A percentile compares a stretch with the other conserved stretches of the same genome.
Conservation (phyloP, 202 grass and related monocot species). For the Hordeum pubiflorum region DNA sequence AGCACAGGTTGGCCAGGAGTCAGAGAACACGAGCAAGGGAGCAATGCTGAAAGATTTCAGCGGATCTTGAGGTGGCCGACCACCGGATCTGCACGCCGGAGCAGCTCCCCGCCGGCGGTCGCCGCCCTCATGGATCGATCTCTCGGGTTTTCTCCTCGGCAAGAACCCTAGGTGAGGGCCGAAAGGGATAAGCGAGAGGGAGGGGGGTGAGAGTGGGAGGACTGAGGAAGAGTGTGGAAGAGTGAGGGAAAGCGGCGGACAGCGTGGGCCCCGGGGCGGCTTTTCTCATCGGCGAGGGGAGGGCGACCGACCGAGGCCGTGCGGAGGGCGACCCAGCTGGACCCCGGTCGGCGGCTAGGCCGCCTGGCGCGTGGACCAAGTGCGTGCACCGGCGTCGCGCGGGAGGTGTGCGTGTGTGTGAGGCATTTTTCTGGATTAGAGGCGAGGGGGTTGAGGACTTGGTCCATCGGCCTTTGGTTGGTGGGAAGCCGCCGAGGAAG, state of each 20-base stretch:
- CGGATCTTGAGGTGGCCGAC: neutral
- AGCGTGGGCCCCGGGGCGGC: neutral
- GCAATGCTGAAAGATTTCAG: neutral
- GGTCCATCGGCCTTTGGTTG: neutral
- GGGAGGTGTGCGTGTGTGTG: neutral
- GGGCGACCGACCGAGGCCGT: neutral
- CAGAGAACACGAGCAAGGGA: neutral
- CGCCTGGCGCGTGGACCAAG: neutral
- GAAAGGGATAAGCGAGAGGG: neutral
- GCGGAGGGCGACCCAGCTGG: neutral
- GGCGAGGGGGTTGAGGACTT: neutral
- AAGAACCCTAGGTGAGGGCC: neutral
- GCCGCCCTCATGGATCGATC: neutral
- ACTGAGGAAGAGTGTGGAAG: neutral
- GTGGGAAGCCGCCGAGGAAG: neutral
- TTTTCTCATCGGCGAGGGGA: neutral
- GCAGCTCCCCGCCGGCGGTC: neutral
- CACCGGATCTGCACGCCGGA: neutral
- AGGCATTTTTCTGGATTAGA: neutral
- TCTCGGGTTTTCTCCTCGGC: neutral
- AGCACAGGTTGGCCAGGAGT: neutral
- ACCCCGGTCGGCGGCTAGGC: neutral
- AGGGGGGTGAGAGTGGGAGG: neutral
- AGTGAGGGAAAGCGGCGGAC: neutral
- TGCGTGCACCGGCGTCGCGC: neutral